Evolutionary conservation across 495 filamentous ascomycete species (phyloP).

Genomic region (Talaromyces wortmannii): DNA sequence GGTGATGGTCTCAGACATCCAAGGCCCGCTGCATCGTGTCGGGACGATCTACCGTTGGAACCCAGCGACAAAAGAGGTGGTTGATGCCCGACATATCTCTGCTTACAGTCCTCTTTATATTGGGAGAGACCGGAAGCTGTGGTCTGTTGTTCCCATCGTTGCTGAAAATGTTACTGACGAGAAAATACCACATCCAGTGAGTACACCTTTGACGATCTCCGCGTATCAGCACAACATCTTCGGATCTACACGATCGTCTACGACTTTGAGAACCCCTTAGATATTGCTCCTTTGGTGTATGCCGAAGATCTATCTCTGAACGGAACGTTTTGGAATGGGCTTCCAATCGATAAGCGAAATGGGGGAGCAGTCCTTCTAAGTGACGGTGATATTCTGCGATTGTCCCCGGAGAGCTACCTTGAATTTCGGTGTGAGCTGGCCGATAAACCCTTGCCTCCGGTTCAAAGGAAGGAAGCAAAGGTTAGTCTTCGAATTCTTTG

Average conservation of each 20-base stretch:
- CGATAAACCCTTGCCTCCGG: background rate
- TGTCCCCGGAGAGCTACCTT: constrained; percentile 14
- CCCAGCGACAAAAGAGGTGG: constrained; percentile 4
- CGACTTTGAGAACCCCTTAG: constrained; percentile 23
- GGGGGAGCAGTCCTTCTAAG: constrained; percentile 41
- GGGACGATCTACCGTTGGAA: constrained; percentile 20
- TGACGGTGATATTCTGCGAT: constrained; percentile 43
- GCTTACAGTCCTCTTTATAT: constrained; percentile 26
- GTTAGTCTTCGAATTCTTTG: background rate
- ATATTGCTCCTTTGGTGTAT: constrained; percentile 47
- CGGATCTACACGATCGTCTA: constrained; percentile 56
- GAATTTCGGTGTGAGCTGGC: constrained; percentile 11
- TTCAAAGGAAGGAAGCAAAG: constrained; percentile 2
- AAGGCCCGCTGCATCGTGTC: constrained; percentile 5
- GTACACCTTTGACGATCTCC: constrained; percentile 29
- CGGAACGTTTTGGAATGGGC: constrained; percentile 47
- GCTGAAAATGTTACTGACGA: constrained; percentile 2
- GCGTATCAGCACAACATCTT: constrained; percentile 52
- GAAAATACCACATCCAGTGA: constrained; percentile 18
- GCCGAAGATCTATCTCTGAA: constrained; percentile 54
- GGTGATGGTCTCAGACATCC: background rate
- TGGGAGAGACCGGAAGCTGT: constrained; percentile 25
- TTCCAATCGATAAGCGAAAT: constrained; percentile 30
- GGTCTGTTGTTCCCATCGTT: constrained; percentile 11
- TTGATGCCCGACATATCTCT: constrained; percentile 13